Percentiles rank a stretch among this genome's conserved stretches.
These are phyloP conservation scores for Aurantiochytrium sp. DNA, from an alignment of 108 stramenopile genomes.

Conservation along the genomic window DNA sequence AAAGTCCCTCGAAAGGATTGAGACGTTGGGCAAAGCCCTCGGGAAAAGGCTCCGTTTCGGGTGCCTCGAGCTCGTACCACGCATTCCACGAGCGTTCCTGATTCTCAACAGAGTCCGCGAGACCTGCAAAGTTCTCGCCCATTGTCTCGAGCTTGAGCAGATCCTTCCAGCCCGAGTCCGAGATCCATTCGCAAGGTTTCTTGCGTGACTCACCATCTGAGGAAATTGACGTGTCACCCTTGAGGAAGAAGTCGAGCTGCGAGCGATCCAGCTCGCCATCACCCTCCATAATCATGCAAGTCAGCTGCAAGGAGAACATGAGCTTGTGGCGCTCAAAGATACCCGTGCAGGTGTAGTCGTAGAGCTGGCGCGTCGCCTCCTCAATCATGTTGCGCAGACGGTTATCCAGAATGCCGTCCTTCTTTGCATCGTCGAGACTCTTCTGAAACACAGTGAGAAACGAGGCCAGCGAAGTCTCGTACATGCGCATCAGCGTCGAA, in stretches of 20 bases:
- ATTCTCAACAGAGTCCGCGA: background rate
- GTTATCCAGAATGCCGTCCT: constrained; percentile 46
- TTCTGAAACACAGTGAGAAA: constrained; percentile 55
- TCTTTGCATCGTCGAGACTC: constrained; percentile 52
- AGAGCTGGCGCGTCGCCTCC: constrained; percentile 48
- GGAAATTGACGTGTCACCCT: constrained; percentile 53
- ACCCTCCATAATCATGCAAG: constrained; percentile 52
- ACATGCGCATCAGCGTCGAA: constrained; percentile 55
- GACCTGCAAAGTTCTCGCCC: constrained; percentile 31
- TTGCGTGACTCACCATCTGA: constrained; percentile 25
- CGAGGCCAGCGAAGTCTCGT: constrained; percentile 59
- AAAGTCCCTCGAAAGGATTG: constrained; percentile 43
- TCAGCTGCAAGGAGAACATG: constrained; percentile 54
- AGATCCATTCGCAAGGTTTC: constrained; percentile 46
- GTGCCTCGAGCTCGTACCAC: constrained; percentile 62
- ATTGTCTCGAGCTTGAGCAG: constrained; percentile 37
- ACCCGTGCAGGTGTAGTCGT: constrained; percentile 66
- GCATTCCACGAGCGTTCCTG: constrained; percentile 36
- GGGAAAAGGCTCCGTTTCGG: constrained; percentile 46
- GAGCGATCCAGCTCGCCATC: constrained; percentile 40
- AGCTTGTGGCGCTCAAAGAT: constrained; percentile 70
- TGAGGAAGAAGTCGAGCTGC: constrained; percentile 61
- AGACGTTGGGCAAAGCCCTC: constrained; percentile 24
- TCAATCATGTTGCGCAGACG: constrained; percentile 56
- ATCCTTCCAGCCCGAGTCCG: constrained; percentile 55